Evolutionary conservation across 129 eudicot genomes (phyloP), one percentile per base, ranked within the genome.

Genomic region (Artemisia tridentata): DNA sequence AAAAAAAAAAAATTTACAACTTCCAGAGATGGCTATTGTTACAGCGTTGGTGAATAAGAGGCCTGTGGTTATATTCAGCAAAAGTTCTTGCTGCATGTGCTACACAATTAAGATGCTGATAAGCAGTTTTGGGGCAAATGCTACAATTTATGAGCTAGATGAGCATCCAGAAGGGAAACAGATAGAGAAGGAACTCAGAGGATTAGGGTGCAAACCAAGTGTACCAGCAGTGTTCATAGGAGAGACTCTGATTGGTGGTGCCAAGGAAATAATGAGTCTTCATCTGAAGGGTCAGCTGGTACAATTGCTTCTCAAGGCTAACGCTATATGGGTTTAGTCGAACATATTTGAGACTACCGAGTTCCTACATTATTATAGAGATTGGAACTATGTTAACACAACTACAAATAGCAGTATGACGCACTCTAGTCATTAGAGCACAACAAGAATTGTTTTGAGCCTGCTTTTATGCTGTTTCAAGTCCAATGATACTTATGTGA

Each of bases 221-320:
- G 82, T 80, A 3, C 96, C 96, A 62, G 93, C 87, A 45, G 92
- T 90, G 55, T 86, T 84, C 80, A 84, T 89, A 10, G 92, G 88
- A 25, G 76, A 80, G 53, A 47, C 80, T 68, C 78, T 82, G 25
- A 76, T 89, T 45, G 97, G 97, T 50, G 97, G 97, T 46, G 72
- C 97, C 43, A 81, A 91, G 78, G 91, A 88, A 70, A 64, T 88
- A 72, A 82, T 89, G 85, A 84, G 92, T 82, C 92, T 89, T 62
- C 93, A 89, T 72, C 82, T 89, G 3, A 76, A 84, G 67, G 96
- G 85, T 20, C 82, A 29, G 73, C 87, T 92, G 62, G 86, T 78
- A 53, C 91, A 88, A 43, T 19, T 81, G 79, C 95, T 92, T 61
- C 82, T 76, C 7, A 80, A 83, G 70, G 96, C 98, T 34, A 84